phyloP scores from a whole-genome alignment of 345 rosid species.

The Hirschfeldia incana region DNA sequence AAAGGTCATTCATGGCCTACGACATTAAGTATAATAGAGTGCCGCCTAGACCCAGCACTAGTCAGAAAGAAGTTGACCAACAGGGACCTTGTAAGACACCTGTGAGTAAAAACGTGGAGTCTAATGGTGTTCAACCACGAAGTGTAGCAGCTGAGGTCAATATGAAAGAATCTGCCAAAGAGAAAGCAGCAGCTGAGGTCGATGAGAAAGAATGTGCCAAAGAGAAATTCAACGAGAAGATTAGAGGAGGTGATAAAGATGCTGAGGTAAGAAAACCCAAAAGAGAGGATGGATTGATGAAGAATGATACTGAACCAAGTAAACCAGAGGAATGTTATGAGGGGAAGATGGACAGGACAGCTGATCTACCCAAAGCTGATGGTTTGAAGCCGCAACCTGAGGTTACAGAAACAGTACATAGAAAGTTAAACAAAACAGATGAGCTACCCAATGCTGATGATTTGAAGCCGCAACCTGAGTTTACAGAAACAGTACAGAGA shows the following conservation, averaged over 20 bases:
- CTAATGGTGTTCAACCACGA: conserved; percentile 23
- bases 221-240: conserved; percentile 40
- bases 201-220: conserved; percentile 33
- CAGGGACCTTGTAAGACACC: conserved; percentile 22
- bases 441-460: conserved; percentile 29
- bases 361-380: conserved; percentile 30
- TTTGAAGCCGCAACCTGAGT: conserved; percentile 28
- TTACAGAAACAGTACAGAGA: not conserved
- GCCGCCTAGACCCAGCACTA: conserved; percentile 30
- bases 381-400: conserved; percentile 29
- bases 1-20: conserved; percentile 48
- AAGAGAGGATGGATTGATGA: not conserved
- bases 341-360: conserved; percentile 6
- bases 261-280: conserved; percentile 15
- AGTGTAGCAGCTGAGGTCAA: conserved; percentile 34
- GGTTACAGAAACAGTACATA: not conserved
- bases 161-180: conserved; percentile 35
- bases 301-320: not conserved
- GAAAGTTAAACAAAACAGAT: conserved; percentile 7
- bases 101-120: conserved; percentile 37
- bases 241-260: conserved; percentile 21
- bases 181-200: conserved; percentile 25
- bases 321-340: not conserved
- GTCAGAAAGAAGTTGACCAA: not conserved
- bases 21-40: conserved; percentile 43